Evolutionary conservation across 2,329 filamentous ascomycete species (phyloP), one percentile per base, ranked within the genome.

Genomic region (Teratosphaeria epicoccoides): DNA sequence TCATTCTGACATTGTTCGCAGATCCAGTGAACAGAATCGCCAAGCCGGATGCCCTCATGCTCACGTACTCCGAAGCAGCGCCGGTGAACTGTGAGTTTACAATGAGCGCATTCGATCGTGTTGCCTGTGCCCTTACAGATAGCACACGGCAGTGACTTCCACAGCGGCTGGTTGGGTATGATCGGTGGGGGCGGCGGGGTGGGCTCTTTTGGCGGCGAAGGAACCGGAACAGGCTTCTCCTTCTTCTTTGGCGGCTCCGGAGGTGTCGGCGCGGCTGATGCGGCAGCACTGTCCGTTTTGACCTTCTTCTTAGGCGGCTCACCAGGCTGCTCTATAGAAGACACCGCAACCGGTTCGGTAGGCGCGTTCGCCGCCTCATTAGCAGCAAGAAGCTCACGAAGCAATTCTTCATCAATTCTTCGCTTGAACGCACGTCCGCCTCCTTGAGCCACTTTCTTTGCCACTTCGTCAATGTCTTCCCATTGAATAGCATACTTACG

Each of bases 1-100:
- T 98, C 93, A 64, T 98, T 98, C 33, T 83, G 77, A 69, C 93
- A 98, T 80, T 90, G 95, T 70, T 97, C 93, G 68, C 93, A 98
- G 40, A 85, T 81, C 93, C 93, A 98, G 69, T 95, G 95, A 7
- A 63, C 51, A n/a, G 62, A 59, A 14, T 62, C 63, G 50, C 62
- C 62, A 4, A 57, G 40, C 43, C 81, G 78, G 50, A 77, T 78
- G 43, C 87, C 81, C 3, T 64, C 61, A 52, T 70, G 71, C 47
- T 84, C 82, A 45, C 84, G 81, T 26, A 97, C 77, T n/a, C 93
- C 93, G 65, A 97, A 98, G 70, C 93, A 98, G 55, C 82, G 82
- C 50, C 87, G 85, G 69, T 98, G 93, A 23, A 97, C 91, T 3
- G 89, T 89, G 68, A 98, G 73, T 49, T 88, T 85, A 68, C 93